Conservation (phyloP, 2,329 filamentous ascomycete genomes). For the Epichloe amarillans region DNA sequence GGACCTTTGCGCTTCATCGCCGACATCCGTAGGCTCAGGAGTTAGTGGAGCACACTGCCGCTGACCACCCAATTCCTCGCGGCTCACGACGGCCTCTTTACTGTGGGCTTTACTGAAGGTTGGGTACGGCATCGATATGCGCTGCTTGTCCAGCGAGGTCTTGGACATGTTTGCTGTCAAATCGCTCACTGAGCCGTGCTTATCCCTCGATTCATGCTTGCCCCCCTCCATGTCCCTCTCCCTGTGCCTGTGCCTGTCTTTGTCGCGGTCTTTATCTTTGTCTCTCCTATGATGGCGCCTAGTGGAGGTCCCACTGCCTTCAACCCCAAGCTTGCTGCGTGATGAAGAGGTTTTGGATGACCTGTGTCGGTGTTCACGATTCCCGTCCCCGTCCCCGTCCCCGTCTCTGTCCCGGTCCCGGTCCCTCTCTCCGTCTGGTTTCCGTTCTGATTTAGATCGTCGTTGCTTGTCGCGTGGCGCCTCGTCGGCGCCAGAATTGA, state of each 20-base stretch:
- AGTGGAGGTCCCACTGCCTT: constrained; percentile 26
- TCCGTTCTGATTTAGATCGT: constrained; percentile 26
- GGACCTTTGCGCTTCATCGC: constrained; percentile 26
- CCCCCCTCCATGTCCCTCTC: constrained; percentile 22
- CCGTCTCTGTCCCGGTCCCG: constrained; percentile 17
- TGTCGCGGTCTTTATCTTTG: constrained; percentile 17
- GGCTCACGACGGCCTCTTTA: constrained; percentile 65
- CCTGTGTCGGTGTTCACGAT: constrained; percentile 23
- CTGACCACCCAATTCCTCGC: constrained; percentile 32
- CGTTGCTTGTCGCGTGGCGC: constrained; percentile 26
- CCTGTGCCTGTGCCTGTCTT: constrained; percentile 21
- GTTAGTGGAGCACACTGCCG: constrained; percentile 37
- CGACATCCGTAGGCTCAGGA: constrained; percentile 59
- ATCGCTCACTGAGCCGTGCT: constrained; percentile 30
- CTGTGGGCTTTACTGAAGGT: constrained; percentile 82
- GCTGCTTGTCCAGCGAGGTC: constrained; percentile 26
- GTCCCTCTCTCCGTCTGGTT: constrained; percentile 10
- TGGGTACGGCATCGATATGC: constrained; percentile 57
- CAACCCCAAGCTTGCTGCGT: constrained; percentile 26
- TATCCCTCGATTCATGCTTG: constrained; percentile 16
- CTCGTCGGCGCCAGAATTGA: constrained; percentile 20
- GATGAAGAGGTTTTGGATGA: constrained; percentile 29
- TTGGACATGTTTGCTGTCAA: constrained; percentile 33
- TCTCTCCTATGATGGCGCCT: constrained; percentile 20
- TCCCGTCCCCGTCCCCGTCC: constrained; percentile 8